Conservation (phyloP, 768 basidiomycete genomes). For the Podaxis sp. region DNA sequence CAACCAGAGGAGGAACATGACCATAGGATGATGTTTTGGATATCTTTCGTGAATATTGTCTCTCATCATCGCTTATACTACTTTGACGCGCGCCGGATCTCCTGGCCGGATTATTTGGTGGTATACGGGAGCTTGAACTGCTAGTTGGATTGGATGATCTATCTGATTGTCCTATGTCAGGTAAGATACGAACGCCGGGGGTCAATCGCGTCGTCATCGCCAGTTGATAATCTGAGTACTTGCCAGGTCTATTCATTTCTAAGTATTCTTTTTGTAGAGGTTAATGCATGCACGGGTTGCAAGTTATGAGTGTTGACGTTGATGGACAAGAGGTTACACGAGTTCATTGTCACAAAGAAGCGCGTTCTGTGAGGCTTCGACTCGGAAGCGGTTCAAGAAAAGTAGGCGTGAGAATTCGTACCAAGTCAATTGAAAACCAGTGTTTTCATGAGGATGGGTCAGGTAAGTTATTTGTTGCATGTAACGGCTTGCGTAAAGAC, state of each 20-base stretch:
- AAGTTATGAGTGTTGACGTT: neutral
- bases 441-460: neutral
- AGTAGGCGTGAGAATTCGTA: neutral
- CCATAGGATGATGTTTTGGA: neutral
- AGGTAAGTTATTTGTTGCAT: too few species aligned
- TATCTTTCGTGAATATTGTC: constrained; percentile 1
- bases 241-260: constrained; percentile 7
- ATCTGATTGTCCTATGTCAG: neutral
- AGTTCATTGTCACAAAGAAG: neutral
- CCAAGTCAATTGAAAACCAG: neutral
- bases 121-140: neutral
- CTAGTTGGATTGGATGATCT: neutral
- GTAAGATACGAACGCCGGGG: neutral
- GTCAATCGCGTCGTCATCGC: neutral
- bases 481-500: too few species aligned
- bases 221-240: neutral
- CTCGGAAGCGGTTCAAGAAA: neutral
- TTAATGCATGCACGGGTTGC: neutral
- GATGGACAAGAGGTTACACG: neutral
- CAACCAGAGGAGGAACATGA: neutral
- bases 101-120: neutral
- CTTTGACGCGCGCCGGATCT: neutral
- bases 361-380: neutral
- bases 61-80: constrained; percentile 1
- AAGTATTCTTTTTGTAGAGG: neutral